Conservation (phyloP, 768 basidiomycete genomes). For the Nidula microcarpa region DNA sequence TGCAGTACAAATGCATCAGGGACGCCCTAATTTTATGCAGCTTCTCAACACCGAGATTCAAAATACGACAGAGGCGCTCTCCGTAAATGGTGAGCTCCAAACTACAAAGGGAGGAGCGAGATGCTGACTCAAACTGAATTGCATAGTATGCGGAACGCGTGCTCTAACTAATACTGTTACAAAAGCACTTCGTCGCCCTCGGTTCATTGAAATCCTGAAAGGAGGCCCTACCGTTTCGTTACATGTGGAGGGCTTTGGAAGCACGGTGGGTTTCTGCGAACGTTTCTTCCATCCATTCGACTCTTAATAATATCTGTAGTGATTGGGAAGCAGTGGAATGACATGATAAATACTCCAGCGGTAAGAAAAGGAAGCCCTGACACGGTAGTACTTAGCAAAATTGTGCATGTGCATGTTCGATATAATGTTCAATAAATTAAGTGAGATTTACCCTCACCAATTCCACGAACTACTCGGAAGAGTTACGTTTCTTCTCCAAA, state of each 20-base stretch:
- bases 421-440: too few relatives aligned
- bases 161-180: constrained; percentile 29
- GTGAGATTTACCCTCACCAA: background rate
- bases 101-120: background rate
- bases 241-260: constrained; percentile 28
- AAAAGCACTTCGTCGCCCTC: constrained; percentile 25
- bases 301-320: too few relatives aligned
- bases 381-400: too few relatives aligned
- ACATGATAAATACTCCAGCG: too few relatives aligned
- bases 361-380: too few relatives aligned
- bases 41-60: constrained; percentile 26
- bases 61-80: constrained; percentile 24
- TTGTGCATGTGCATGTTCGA: too few relatives aligned
- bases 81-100: constrained; percentile 32
- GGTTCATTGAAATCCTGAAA: constrained; percentile 21
- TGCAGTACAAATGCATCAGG: constrained; percentile 16
- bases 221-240: constrained; percentile 32
- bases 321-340: too few relatives aligned
- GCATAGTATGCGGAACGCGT: constrained; percentile 37
- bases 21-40: constrained; percentile 26
- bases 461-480: background rate
- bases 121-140: background rate
- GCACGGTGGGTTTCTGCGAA: background rate
- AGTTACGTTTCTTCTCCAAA: background rate
- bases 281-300: too few relatives aligned